Conservation (phyloP, 768 basidiomycete genomes). For the Suillus occidentalis region DNA sequence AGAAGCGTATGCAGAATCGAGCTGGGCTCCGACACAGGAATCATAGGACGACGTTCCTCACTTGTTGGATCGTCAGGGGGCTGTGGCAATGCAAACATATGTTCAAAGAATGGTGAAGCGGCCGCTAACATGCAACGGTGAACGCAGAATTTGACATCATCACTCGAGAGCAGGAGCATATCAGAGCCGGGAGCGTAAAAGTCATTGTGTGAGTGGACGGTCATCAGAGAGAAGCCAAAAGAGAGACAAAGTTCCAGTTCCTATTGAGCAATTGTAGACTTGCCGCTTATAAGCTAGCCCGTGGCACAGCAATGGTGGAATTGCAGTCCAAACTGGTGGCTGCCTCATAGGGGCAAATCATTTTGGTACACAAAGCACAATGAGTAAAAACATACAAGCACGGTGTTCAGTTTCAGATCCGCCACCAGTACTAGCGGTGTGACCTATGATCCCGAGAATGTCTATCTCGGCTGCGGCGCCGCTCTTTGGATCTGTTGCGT, state of each 20-base stretch:
- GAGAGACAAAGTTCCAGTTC: slow-evolving; percentile 12
- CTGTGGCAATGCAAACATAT: slow-evolving; percentile 70
- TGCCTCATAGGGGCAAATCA: slow-evolving; percentile 3
- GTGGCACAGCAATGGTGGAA: slow-evolving; percentile 1
- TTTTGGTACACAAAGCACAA: slow-evolving; percentile 4
- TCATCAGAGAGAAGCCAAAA: slow-evolving; percentile 23
- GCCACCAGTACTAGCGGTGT: slow-evolving; percentile 21
- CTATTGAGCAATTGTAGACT: not conserved
- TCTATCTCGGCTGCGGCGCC: slow-evolving; percentile 32
- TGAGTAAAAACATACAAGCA: slow-evolving; percentile 22
- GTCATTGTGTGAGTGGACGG: slow-evolving; percentile 26
- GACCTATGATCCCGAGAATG: slow-evolving; percentile 39
- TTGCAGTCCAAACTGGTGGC: not conserved
- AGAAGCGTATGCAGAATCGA: slow-evolving; percentile 49
- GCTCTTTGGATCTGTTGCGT: slow-evolving; percentile 22
- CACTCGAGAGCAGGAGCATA: slow-evolving; percentile 47
- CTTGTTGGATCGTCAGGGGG: slow-evolving; percentile 23
- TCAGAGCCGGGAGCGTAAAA: slow-evolving; percentile 54
- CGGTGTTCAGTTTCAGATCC: slow-evolving; percentile 22
- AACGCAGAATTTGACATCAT: slow-evolving; percentile 52
- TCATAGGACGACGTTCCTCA: slow-evolving; percentile 38
- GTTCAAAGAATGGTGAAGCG: slow-evolving; percentile 67
- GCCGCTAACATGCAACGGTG: slow-evolving; percentile 62
- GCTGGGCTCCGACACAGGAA: slow-evolving; percentile 56
- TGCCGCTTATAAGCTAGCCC: not conserved